Base-by-base conservation (phyloP, 257 asterid species). In the Solanum habrochaites region DNA sequence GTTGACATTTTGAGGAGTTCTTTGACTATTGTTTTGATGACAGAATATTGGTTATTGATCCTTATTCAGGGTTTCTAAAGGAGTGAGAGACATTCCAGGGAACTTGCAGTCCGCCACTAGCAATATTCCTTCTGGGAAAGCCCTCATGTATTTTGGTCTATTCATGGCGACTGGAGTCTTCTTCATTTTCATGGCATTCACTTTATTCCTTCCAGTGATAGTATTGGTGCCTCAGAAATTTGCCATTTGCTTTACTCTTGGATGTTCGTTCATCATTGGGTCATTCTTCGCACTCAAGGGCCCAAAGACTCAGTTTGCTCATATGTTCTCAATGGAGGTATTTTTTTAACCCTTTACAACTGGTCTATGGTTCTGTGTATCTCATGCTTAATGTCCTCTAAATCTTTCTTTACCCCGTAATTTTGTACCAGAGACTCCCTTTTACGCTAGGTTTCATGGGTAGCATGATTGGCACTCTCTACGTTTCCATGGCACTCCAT, bases 41-140 rank as follows among this genome's bases (percentile, higher is more conserved):
- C 69, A 69, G 64, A 66, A 11, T 67, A 32, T 29, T 52, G 72
- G 23, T 52, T 40, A 8, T 35, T 70, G 71, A 23, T 49, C 42
- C 56, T 62, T 85, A 40, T 89, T 75, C 93, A 96, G 98, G 89
- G 98, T 95, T 84, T 88, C 99, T 42, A 94, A 94, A 93, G 99
- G 98, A 87, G 99, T 95, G 67, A 95, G 95, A 88, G 98, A 93
- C 64, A 43, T 94, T 83, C 97, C 99, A 4, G 99, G 98, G 91
- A 96, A 88, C 89, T 90, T 96, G n/a, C 99, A 96, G 93, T 94
- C 99, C n/a, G 98, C 98, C 87, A 96, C 98, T 42, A 94, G 97
- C 89, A 88, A 87, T 89, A 94, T 96, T 89, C 99, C 98, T 69
- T 96, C 99, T 1, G 99, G 99, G 85, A 95, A 95, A 94, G 88